phyloP scores from a whole-genome alignment of 495 filamentous ascomycete genomes.

The Staphylotrichum tortipilum region DNA sequence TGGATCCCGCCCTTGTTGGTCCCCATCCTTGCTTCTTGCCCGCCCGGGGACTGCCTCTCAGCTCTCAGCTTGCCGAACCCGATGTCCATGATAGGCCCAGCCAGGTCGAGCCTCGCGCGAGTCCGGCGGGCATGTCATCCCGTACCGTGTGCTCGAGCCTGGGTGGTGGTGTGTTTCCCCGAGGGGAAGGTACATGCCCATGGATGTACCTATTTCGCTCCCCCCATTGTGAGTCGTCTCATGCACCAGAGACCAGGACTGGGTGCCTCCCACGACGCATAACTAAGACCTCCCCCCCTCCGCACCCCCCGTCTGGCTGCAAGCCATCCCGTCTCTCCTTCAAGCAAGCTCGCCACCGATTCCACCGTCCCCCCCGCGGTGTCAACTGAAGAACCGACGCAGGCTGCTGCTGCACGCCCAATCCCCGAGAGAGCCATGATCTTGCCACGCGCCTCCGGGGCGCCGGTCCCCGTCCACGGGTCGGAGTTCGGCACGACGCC shows the following conservation, averaged over 20 bases:
- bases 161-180: too few relatives aligned
- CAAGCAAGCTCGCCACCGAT: neutral
- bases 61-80: neutral
- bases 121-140: neutral
- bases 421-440: constrained; percentile 14
- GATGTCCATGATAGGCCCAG: neutral
- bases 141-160: neutral
- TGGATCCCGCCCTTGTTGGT: neutral
- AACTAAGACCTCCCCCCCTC: neutral
- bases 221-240: too few relatives aligned
- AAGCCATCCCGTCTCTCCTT: neutral
- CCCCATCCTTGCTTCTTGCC: neutral
- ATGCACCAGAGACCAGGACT: neutral
- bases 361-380: too few relatives aligned
- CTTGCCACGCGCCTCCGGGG: constrained; percentile 10
- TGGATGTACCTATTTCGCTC: too few relatives aligned
- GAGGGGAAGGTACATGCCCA: too few relatives aligned
- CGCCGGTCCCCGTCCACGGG: constrained; percentile 11
- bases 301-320: neutral
- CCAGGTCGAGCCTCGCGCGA: neutral
- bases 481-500: constrained; percentile 27
- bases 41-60: too few relatives aligned
- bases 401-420: neutral
- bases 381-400: too few relatives aligned
- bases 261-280: neutral